Conservation (phyloP, 805 yeast genomes). For the Nakazawaea molendinolei region DNA sequence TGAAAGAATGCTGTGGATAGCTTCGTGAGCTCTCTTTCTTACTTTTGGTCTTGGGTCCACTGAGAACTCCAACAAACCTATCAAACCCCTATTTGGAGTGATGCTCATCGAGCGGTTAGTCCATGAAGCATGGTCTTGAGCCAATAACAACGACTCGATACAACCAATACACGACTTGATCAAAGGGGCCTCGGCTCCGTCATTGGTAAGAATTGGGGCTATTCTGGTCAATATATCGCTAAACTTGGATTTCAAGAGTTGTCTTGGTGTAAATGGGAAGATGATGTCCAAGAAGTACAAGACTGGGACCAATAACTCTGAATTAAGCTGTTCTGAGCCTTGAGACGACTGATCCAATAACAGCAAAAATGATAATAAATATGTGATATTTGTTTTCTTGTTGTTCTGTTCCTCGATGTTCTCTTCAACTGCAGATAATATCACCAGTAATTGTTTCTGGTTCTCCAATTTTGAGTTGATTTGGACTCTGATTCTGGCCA, state of each 20-base stretch:
- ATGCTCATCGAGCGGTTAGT: slow-evolving; percentile 40
- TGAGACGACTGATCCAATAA: slow-evolving; percentile 67
- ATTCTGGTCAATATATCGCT: slow-evolving; percentile 70
- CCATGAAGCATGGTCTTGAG: slow-evolving; percentile 84
- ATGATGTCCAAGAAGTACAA: slow-evolving; percentile 78
- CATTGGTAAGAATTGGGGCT: slow-evolving; percentile 71
- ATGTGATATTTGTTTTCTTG: slow-evolving; percentile 65
- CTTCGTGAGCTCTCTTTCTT: slow-evolving; percentile 90
- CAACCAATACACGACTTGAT: slow-evolving; percentile 81
- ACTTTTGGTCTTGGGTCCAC: slow-evolving; percentile 92
- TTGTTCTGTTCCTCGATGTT: slow-evolving; percentile 64
- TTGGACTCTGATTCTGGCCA: slow-evolving; percentile 66
- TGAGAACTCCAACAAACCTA: slow-evolving; percentile 70
- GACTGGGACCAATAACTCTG: slow-evolving; percentile 62
- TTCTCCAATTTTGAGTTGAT: slow-evolving; percentile 74
- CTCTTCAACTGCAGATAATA: slow-evolving; percentile 86
- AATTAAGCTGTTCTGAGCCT: slow-evolving; percentile 49
- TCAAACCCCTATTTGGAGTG: slow-evolving; percentile 77
- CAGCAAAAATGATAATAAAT: slow-evolving; percentile 78
- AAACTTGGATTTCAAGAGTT: slow-evolving; percentile 67
- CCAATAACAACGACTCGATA: slow-evolving; percentile 67
- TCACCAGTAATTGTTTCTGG: slow-evolving; percentile 78
- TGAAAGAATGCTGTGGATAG: slow-evolving; percentile 57
- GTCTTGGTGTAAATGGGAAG: slow-evolving; percentile 64
- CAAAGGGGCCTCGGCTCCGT: slow-evolving; percentile 71